A percentile compares a stretch with the other conserved stretches of the same genome.
Conservation (phyloP, 2,329 filamentous ascomycete genomes). For the Chaetomiaceae sp. region DNA sequence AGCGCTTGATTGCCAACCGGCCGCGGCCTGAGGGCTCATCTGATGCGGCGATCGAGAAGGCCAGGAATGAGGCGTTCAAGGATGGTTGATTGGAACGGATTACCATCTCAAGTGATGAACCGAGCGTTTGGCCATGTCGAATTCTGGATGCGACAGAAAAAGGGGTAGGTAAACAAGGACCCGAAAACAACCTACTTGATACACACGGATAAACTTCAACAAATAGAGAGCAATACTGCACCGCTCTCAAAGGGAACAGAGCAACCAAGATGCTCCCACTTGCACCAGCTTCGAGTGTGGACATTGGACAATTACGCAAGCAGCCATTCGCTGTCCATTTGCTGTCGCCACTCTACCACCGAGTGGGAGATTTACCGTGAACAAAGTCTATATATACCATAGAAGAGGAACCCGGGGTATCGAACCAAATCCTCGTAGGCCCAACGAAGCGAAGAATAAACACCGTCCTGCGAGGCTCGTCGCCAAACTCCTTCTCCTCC, state of each 20-base stretch:
- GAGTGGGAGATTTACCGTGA: background rate
- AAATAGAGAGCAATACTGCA: background rate
- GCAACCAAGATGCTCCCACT: no score
- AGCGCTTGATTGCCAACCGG: slow-evolving; percentile 27
- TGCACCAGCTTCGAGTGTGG: no score
- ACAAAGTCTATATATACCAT: slow-evolving; percentile 4
- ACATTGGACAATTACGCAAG: no score
- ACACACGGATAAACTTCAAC: background rate
- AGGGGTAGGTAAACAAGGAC: background rate
- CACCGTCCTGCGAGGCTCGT: background rate
- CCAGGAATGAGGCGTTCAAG: slow-evolving; percentile 15
- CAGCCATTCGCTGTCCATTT: background rate
- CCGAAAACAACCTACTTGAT: background rate
- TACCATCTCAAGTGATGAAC: background rate
- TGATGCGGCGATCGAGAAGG: slow-evolving; percentile 12
- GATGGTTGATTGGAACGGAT: slow-evolving; percentile 8
- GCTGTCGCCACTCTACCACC: no score
- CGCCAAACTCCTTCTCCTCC: background rate
- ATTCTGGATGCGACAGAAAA: background rate
- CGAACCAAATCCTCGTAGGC: slow-evolving; percentile 14
- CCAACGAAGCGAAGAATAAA: background rate
- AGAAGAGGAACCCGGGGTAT: slow-evolving; percentile 18
- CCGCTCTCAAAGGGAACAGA: background rate
- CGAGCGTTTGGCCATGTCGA: background rate
- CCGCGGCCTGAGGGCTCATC: slow-evolving; percentile 14